Conservation (phyloP, 169 alveolate species). For the Pseudocohnilembus persalinus region DNA sequence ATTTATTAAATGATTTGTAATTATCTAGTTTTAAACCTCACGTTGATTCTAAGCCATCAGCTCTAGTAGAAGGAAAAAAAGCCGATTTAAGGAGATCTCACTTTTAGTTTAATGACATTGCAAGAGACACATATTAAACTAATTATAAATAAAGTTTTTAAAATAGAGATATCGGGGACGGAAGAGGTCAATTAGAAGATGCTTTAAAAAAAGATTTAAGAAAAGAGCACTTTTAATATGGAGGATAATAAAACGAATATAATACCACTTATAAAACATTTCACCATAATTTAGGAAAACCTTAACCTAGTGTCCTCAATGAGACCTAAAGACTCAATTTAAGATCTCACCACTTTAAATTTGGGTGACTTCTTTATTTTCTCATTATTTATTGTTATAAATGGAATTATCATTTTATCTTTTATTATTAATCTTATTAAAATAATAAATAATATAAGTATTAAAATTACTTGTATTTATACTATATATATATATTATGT, state of each 20-base stretch:
- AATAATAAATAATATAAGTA: too few relatives aligned
- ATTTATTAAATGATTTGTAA: not conserved
- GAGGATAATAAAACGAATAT: conserved; percentile 2
- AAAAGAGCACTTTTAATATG: conserved; percentile 10
- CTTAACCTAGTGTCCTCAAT: conserved; percentile 1
- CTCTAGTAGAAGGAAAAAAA: not conserved
- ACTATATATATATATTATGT: too few relatives aligned
- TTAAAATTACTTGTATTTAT: too few relatives aligned
- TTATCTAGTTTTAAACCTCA: not conserved
- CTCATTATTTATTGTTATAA: too few relatives aligned
- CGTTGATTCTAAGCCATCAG: not conserved
- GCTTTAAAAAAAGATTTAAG: conserved; percentile 15
- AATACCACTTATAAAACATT: not conserved
- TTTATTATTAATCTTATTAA: too few relatives aligned
- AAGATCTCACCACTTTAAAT: conserved; percentile 23
- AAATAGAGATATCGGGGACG: conserved; percentile 11
- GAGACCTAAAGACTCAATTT: not conserved
- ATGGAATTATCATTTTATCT: too few relatives aligned
- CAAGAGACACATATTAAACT: conserved; percentile 1
- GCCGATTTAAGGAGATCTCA: conserved; percentile 25
- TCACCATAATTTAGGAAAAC: not conserved
- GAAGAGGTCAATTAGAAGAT: conserved; percentile 13
- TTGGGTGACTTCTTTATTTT: too few relatives aligned
- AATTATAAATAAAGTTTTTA: not conserved
- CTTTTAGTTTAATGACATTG: conserved; percentile 11